Evolutionary conservation across 129 eudicot genomes (phyloP).

Genomic region (Escallonia rubra): DNA sequence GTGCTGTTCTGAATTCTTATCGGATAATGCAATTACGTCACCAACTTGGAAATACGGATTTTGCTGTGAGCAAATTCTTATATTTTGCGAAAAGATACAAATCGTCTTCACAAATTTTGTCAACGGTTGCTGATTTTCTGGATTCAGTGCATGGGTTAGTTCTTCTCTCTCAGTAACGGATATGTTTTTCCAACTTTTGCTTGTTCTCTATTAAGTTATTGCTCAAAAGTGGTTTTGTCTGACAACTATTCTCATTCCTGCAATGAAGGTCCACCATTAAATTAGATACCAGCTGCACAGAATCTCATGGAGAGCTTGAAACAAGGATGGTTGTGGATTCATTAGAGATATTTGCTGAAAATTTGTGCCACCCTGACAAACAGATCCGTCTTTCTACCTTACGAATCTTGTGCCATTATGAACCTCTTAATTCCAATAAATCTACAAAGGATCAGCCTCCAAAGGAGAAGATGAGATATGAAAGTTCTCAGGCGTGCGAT

Average conservation of each 20-base stretch:
- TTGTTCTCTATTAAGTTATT: background rate
- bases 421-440: conserved; percentile 29
- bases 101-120: conserved; percentile 58
- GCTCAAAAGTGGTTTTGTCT: background rate
- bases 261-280: conserved; percentile 38
- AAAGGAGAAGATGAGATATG: conserved; percentile 24
- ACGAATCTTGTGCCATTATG: conserved; percentile 81
- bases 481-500: conserved; percentile 16
- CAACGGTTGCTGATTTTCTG: conserved; percentile 69
- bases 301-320: conserved; percentile 45
- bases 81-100: conserved; percentile 58
- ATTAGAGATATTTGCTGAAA: conserved; percentile 52
- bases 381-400: conserved; percentile 62
- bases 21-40: conserved; percentile 25
- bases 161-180: conserved; percentile 8
- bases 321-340: conserved; percentile 46
- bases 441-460: conserved; percentile 22
- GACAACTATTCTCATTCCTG: conserved; percentile 13
- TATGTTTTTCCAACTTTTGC: conserved; percentile 6
- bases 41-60: conserved; percentile 23
- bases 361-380: conserved; percentile 56
- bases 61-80: conserved; percentile 37
- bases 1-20: conserved; percentile 67
- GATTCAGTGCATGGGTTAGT: conserved; percentile 58
- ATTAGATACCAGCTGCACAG: conserved; percentile 12